phyloP scores from a whole-genome alignment of 495 filamentous ascomycete species.

The Hyphodiscus hymeniophilus region DNA sequence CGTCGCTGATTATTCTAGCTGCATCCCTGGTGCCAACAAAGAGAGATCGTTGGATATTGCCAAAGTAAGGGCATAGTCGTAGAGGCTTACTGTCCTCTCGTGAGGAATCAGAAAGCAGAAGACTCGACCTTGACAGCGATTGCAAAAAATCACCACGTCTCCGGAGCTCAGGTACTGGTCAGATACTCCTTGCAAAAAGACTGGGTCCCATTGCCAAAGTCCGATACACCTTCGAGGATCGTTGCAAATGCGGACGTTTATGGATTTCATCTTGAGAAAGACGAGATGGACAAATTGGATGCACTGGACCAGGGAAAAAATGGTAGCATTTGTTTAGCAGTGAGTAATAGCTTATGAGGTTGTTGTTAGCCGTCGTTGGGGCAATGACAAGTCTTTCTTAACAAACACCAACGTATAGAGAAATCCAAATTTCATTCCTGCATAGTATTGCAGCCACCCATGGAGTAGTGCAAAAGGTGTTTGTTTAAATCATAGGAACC shows the following conservation, averaged over 20 bases:
- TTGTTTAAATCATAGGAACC: too few relatives aligned
- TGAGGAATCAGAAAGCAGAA: constrained; percentile 52
- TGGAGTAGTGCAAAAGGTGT: too few relatives aligned
- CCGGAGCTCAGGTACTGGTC: constrained; percentile 40
- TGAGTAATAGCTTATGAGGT: constrained; percentile 6
- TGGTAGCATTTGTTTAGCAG: constrained; percentile 12
- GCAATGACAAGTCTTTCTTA: too few relatives aligned
- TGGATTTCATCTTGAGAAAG: constrained; percentile 50
- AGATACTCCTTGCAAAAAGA: constrained; percentile 42
- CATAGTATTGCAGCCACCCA: too few relatives aligned
- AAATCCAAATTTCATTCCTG: too few relatives aligned
- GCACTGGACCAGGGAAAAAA: constrained; percentile 10
- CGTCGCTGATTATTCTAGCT: constrained; percentile 3
- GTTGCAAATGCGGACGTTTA: constrained; percentile 50
- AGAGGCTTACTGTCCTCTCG: constrained; percentile 53
- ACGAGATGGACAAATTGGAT: constrained; percentile 48
- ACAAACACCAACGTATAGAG: too few relatives aligned
- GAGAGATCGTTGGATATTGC: constrained; percentile 70
- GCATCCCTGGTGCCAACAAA: constrained; percentile 40
- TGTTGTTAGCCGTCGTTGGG: too few relatives aligned
- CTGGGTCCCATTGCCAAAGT: constrained; percentile 52
- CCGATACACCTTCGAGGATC: constrained; percentile 48
- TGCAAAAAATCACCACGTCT: constrained; percentile 34
- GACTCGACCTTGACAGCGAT: constrained; percentile 32
- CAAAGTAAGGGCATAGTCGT: constrained; percentile 47